Evolutionary conservation across 495 filamentous ascomycete genomes (phyloP), one percentile per base, ranked within the genome.

Genomic region (Bryoglossum gracile): DNA sequence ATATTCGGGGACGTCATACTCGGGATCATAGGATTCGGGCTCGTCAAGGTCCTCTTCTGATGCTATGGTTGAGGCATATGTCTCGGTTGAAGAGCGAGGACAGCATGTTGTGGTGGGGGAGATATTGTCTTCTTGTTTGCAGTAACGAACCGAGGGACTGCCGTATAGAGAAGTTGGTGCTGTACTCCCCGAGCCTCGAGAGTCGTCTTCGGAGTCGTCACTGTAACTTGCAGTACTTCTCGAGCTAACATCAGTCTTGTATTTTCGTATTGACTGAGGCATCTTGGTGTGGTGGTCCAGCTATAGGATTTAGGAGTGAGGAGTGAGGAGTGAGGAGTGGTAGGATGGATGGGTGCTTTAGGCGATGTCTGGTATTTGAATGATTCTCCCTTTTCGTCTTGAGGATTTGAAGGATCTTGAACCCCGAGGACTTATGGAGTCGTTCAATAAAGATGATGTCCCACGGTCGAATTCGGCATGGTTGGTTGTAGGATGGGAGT

Each of bases 61-160:
- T 13, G 74, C 69, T 23, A 74, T 73, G 0, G 83, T 86, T 8
- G 89, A 94, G 53, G 81, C 81, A 59, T 89, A 91, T 1, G 87
- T 94, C 48, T 89, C 84, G 44, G 77, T 74, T 1, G 88, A 91
- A 33, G 78, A 76, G 30, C 76, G 75, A 21, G 81, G 74, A 33
- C 73, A 74, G 53, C 68, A 60, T 36, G 63, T 76, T 13, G 66
- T 70, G 30, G 55, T 53, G n/a, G 68, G 72, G 34, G 68, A 76
- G 50, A 67, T 57, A 39, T 76, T 69, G 50, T 72, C 65, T 13
- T 67, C 59, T 48, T 70, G 65, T 44, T 67, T 68, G 17, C 61
- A 50, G 33, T 73, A 65, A 33, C 63, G 65, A 49, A 67, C 66
- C 16, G 68, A 64, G 14, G 73, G 68, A 59, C 81, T 85, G 60